Conservation (phyloP, 2,329 filamentous ascomycete genomes). For the Claviceps sp. region DNA sequence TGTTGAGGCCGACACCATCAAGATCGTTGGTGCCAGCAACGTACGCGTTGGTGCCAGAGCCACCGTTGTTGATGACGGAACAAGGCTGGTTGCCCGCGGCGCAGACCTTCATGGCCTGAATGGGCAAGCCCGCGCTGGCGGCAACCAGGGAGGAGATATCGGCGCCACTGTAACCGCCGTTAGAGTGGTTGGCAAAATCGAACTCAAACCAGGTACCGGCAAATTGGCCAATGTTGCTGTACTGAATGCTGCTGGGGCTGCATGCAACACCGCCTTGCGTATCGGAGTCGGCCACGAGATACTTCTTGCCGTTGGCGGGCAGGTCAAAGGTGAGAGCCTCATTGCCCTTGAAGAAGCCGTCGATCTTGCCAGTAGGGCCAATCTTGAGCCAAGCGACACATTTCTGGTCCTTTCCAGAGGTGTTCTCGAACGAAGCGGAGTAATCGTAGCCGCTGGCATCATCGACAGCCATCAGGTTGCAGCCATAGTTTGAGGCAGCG, state of each 20-base stretch:
- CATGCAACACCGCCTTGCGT: constrained; percentile 37
- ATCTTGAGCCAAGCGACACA: constrained; percentile 42
- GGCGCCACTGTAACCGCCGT: constrained; percentile 35
- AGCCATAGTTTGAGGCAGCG: constrained; percentile 27
- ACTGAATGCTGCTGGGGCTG: constrained; percentile 18
- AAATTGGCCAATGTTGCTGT: constrained; percentile 27
- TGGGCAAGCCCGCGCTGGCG: constrained; percentile 16
- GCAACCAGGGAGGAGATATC: constrained; percentile 37
- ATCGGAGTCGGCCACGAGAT: constrained; percentile 32
- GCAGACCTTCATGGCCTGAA: constrained; percentile 25
- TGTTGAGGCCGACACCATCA: constrained; percentile 29
- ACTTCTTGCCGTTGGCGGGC: constrained; percentile 21
- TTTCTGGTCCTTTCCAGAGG: constrained; percentile 18
- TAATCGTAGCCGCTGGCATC: constrained; percentile 30
- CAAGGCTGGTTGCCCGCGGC: constrained; percentile 21
- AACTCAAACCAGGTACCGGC: constrained; percentile 36
- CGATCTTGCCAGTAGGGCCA: constrained; percentile 27
- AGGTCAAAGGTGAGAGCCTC: constrained; percentile 29
- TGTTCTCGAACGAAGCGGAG: constrained; percentile 27
- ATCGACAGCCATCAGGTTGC: constrained; percentile 36
- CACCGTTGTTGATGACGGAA: constrained; percentile 25
- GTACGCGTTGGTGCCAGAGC: constrained; percentile 25
- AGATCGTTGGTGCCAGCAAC: constrained; percentile 20
- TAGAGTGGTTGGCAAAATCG: constrained; percentile 31
- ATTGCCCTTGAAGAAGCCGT: constrained; percentile 35